Conservation (phyloP, 2,329 filamentous ascomycete species). For the Leptographium radiaticola region DNA sequence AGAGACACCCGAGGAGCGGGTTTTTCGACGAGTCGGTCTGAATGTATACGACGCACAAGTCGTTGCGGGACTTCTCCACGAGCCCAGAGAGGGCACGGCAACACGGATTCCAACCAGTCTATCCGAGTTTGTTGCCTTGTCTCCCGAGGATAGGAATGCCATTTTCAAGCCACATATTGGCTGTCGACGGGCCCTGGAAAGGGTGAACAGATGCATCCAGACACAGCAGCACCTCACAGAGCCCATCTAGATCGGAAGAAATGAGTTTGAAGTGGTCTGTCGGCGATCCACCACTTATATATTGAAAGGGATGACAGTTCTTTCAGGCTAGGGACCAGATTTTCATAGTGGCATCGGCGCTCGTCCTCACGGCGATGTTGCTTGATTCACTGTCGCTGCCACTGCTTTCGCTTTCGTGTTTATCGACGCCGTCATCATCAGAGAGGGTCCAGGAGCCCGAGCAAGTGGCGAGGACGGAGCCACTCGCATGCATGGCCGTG, state of each 20-base stretch:
- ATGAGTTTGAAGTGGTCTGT: not conserved
- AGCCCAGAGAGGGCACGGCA: not conserved
- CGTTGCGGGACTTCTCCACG: conserved; percentile 34
- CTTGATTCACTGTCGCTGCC: not conserved
- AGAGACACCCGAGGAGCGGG: conserved; percentile 55
- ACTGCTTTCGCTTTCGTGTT: conserved; percentile 16
- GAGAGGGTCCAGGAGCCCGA: conserved; percentile 36
- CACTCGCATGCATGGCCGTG: conserved; percentile 37
- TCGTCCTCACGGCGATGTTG: not conserved
- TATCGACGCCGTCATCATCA: not conserved
- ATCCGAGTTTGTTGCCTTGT: conserved; percentile 44
- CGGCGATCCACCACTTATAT: too few relatives aligned
- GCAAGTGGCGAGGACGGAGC: conserved; percentile 43
- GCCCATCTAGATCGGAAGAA: not conserved
- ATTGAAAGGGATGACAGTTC: too few relatives aligned
- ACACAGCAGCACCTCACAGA: not conserved
- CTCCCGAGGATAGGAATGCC: conserved; percentile 29
- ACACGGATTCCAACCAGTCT: conserved; percentile 17
- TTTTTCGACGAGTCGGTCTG: conserved; percentile 50
- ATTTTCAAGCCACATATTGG: conserved; percentile 40
- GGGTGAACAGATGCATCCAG: not conserved
- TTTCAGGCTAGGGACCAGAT: conserved; percentile 7
- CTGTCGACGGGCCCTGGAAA: conserved; percentile 20
- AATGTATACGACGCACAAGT: conserved; percentile 61
- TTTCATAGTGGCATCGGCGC: conserved; percentile 5